Evolutionary conservation across 331 rosid genomes (phyloP).

Genomic region (Arachis monticola): DNA sequence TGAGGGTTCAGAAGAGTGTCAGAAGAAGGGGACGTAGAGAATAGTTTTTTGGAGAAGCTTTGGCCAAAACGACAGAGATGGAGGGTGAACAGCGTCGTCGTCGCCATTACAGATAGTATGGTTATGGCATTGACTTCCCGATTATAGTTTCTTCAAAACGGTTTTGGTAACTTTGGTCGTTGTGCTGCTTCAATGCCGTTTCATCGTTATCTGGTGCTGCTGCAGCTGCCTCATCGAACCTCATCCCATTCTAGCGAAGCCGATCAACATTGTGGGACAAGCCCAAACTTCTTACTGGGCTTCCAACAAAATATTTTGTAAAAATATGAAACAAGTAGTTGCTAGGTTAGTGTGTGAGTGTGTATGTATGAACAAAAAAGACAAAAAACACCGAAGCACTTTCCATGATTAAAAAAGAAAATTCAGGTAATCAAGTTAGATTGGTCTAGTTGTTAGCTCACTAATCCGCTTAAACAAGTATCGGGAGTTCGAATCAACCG

Average conservation of each 20-base stretch:
- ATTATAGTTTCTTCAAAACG: neutral
- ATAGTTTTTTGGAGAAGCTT: slow-evolving; percentile 42
- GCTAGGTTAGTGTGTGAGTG: no score
- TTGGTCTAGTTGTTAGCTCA: no score
- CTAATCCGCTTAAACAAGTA: no score
- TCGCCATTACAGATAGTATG: slow-evolving; percentile 42
- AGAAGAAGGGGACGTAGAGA: slow-evolving; percentile 10
- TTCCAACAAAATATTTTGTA: neutral
- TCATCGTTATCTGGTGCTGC: slow-evolving; percentile 6
- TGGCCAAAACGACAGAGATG: slow-evolving; percentile 67
- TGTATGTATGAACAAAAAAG: no score
- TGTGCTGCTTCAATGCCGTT: neutral
- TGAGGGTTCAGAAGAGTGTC: slow-evolving; percentile 36
- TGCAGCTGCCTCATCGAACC: slow-evolving; percentile 23
- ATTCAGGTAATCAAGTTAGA: no score
- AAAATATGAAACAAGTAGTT: no score
- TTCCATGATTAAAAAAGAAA: no score
- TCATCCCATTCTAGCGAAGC: neutral
- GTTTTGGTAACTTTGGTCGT: neutral
- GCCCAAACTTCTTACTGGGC: neutral
- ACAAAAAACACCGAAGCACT: no score
- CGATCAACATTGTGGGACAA: neutral
- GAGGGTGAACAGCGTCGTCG: slow-evolving; percentile 50
- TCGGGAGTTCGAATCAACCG: no score
- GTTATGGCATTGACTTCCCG: slow-evolving; percentile 30